Evolutionary conservation across 1,284 basidiomycete genomes (phyloP), one percentile per base, ranked within the genome.

Genomic region (Sporisorium exsertum): DNA sequence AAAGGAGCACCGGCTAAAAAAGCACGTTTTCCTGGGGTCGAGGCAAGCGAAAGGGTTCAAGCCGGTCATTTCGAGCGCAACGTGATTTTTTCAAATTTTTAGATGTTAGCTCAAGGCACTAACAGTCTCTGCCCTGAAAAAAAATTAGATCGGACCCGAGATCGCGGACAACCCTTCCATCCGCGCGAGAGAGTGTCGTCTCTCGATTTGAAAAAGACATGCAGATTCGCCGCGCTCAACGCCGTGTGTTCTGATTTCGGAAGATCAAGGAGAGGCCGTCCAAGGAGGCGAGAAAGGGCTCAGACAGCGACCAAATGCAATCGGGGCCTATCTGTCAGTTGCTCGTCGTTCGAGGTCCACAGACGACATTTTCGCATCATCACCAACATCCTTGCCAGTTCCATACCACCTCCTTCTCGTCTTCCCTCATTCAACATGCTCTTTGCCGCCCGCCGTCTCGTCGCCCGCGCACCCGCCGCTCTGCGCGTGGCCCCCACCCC

Each of bases 391-490:
- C 9, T 15, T 43, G 1, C 9, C 40, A 42, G 49, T 15, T 47
- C 24, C 32, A 54, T 24, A 54, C 20, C 46, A 53, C 26, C 54
- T 16, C 64, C 37, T 43, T 52, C 47, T 32, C 47, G 15, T 29
- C 35, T 15, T 15, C 32, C 24, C 6, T 52, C 46, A 22, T 42
- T n/a, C 52, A 60, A 54, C 52, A 77, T 77, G 75, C 66, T 72
- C 50, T 77, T 77, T 51, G 75, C 75, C 57, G 67, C 71, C 29
- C 70, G 75, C 46, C 74, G 70, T 61, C 32, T 74, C 59, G 62
- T 77, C 57, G 71, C 71, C 51, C 71, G 71, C 58, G 67, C 67
- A 50, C 66, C 73, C 55, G 70, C 64, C 46, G 70, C 71, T 56
- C 64, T 76, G 54, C 73, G 77, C 54, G 63, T 69, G 46, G 71